Evolutionary conservation across 1,139 yeast genomes (phyloP).

Genomic region (Chernovozyma sophiae-reginae): DNA sequence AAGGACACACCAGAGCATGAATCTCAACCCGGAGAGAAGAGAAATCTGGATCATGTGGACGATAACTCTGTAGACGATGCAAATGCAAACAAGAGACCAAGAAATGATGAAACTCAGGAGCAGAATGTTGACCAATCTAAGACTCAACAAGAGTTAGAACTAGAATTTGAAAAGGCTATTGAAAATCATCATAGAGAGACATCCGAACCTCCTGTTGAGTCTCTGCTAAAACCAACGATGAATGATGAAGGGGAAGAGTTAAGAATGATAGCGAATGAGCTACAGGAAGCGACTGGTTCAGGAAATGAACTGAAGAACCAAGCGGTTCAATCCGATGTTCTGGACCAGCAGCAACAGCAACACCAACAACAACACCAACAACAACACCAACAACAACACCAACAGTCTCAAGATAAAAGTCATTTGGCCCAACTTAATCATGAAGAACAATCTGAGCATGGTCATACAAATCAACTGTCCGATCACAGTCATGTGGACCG

Average conservation of each 20-base stretch:
- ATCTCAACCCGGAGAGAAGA: not conserved
- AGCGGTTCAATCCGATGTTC: not conserved
- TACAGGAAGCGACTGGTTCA: constrained; percentile 14
- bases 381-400: not conserved
- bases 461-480: not conserved
- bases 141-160: constrained; percentile 9
- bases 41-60: constrained; percentile 3
- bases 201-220: constrained; percentile 6
- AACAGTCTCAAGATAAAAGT: not conserved
- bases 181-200: constrained; percentile 11
- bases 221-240: not conserved
- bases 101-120: constrained; percentile 1
- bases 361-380: not conserved
- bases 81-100: constrained; percentile 3
- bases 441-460: not conserved
- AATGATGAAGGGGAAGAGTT: constrained; percentile 14
- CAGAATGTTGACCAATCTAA: constrained; percentile 1
- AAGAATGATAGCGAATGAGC: constrained; percentile 16
- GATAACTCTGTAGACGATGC: not conserved
- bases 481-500: not conserved
- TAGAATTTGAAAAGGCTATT: constrained; percentile 13
- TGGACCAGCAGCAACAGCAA: not conserved
- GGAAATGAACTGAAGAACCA: not conserved
- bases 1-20: not conserved
- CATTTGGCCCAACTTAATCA: not conserved